A percentile compares a stretch with the other conserved stretches of the same genome.
These are phyloP conservation scores for Fraxinus paxiana DNA, from an alignment of 305 asterid species.

Conservation along the genomic window DNA sequence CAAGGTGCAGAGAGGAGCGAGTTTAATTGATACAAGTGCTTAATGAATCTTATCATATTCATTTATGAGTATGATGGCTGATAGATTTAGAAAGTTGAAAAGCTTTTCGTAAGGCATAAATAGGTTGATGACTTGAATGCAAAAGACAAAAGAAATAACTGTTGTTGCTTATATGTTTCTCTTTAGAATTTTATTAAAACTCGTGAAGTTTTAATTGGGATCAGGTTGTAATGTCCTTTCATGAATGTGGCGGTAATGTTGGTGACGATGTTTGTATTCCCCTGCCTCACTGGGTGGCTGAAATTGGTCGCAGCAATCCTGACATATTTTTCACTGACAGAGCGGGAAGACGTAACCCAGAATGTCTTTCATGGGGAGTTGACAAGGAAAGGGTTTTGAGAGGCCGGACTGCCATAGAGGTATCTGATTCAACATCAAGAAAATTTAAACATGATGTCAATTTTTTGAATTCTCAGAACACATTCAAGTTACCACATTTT, in stretches of 20 bases:
- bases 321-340: slow-evolving; percentile 74
- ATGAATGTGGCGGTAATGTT: slow-evolving; percentile 79
- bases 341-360: slow-evolving; percentile 65
- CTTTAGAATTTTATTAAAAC: slow-evolving; percentile 19
- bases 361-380: slow-evolving; percentile 79
- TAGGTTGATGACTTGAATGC: slow-evolving; percentile 4
- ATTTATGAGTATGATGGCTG: slow-evolving; percentile 14
- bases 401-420: slow-evolving; percentile 79
- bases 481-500: neutral
- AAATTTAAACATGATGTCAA: slow-evolving; percentile 4
- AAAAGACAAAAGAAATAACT: slow-evolving; percentile 5
- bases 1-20: neutral
- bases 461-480: neutral
- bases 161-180: slow-evolving; percentile 16
- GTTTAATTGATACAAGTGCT: neutral
- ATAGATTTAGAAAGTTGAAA: slow-evolving; percentile 11
- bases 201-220: slow-evolving; percentile 23
- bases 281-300: slow-evolving; percentile 77
- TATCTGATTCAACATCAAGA: slow-evolving; percentile 29
- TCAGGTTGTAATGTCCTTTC: slow-evolving; percentile 74
- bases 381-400: slow-evolving; percentile 74
- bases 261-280: slow-evolving; percentile 78
- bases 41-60: slow-evolving; percentile 3
- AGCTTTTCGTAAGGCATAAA: slow-evolving; percentile 1
- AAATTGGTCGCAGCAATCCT: slow-evolving; percentile 69